Conservation (phyloP, 495 filamentous ascomycete genomes). For the Penicillium paradoxum region DNA sequence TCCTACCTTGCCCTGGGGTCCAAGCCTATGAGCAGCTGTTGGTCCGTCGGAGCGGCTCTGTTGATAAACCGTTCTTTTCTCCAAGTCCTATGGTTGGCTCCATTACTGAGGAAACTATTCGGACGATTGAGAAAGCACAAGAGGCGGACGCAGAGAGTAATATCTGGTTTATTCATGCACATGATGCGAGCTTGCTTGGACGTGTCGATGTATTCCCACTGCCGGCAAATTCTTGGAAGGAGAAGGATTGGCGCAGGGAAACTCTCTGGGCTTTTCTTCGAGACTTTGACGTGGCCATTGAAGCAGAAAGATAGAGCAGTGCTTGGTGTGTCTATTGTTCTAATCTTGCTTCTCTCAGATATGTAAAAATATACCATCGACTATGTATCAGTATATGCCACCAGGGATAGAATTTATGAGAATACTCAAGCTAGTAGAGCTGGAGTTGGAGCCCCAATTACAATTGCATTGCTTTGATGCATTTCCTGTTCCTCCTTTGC, state of each 20-base stretch:
- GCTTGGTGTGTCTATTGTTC: not conserved
- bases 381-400: not conserved
- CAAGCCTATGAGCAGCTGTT: not conserved
- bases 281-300: conserved; percentile 37
- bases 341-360: not conserved
- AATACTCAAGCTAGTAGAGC: not conserved
- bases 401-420: not conserved
- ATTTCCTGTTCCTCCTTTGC: conserved; percentile 50
- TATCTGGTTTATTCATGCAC: conserved; percentile 48
- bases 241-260: conserved; percentile 48
- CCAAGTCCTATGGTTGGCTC: conserved; percentile 1
- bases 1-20: conserved; percentile 3
- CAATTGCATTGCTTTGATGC: conserved; percentile 51
- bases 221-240: conserved; percentile 44
- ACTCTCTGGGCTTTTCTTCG: conserved; percentile 51
- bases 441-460: conserved; percentile 13
- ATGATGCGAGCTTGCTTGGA: conserved; percentile 45
- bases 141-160: conserved; percentile 48
- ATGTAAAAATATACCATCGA: not conserved
- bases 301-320: not conserved
- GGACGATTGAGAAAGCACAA: conserved; percentile 41
- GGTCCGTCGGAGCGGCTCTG: not conserved
- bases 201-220: conserved; percentile 49
- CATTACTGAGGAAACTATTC: conserved; percentile 15
- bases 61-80: conserved; percentile 7